Evolutionary conservation across 2,329 filamentous ascomycete genomes (phyloP), one percentile per base, ranked within the genome.

Genomic region (Colletotrichum sp.): DNA sequence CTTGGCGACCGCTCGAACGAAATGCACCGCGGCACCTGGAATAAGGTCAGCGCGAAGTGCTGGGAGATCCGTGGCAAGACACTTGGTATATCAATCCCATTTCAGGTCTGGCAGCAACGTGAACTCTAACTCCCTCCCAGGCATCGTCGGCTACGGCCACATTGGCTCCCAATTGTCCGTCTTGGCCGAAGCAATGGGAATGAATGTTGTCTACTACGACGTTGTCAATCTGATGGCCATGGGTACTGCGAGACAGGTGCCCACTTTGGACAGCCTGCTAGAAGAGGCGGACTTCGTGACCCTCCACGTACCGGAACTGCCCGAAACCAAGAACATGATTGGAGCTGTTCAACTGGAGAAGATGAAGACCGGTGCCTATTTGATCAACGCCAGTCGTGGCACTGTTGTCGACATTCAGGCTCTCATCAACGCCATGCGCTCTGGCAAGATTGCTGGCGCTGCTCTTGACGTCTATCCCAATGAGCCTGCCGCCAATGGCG

Each of bases 61-160:
- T 99, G 97, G 97, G 97, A 99, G 85, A 96, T 99, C 81, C 93
- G 97, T 81, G 97, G 97, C 84, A 99, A 99, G 90, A 99, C 96
- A 59, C 90, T 99, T 69, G 97, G 94, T 92, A 86, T 76, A 87
- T 83, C 63, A n/a, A 28, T 28, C 18, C 28, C 32, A 18, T n/a
- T 63, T 16, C 26, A 30, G 26, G 30, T 21, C 30, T 36, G n/a
- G n/a, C 30, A 32, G 6, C n/a, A 30, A 34, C 30, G 26, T 60
- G 13, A 36, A 24, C 32, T 63, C 70, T 76, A 26, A 76, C 36
- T 30, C 16, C 16, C n/a, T 16, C 21, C 28, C 74, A 93, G 92
- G 95, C 78, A 99, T 99, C 82, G 93, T 99, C 79, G 97, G 97
- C 34, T 99, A 99, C 83, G 97, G 97, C 77, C 97, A 99, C 84